Evolutionary conservation across 345 rosid species (phyloP).

Genomic region (Gossypium arboreum): DNA sequence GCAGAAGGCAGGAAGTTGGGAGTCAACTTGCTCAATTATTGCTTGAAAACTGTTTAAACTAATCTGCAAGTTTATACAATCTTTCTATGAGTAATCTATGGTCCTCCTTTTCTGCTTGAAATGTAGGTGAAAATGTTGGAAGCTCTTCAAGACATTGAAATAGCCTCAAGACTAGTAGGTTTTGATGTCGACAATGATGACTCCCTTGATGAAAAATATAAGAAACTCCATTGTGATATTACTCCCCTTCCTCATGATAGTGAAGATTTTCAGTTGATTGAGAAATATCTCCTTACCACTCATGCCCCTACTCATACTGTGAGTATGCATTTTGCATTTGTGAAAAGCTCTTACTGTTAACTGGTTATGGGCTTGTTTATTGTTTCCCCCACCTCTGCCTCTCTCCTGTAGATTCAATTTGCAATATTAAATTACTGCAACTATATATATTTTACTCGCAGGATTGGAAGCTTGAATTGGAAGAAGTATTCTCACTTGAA

Average conservation of each 20-base stretch:
- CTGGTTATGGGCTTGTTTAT: background rate
- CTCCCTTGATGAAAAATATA: conserved; percentile 79
- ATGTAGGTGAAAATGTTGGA: conserved; percentile 94
- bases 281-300: conserved; percentile 74
- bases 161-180: conserved; percentile 95
- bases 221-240: conserved; percentile 63
- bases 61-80: background rate
- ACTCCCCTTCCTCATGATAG: conserved; percentile 79
- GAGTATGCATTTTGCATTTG: conserved; percentile 21
- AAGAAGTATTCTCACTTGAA: conserved; percentile 86
- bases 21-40: background rate
- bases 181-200: conserved; percentile 76
- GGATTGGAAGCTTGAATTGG: conserved; percentile 93
- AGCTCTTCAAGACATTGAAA: conserved; percentile 93
- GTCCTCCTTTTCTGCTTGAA: conserved; percentile 18
- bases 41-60: background rate
- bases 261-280: conserved; percentile 64
- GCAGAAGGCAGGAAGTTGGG: background rate
- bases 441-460: conserved; percentile 20
- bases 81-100: background rate
- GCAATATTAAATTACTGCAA: conserved; percentile 1
- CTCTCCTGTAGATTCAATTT: background rate
- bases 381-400: background rate
- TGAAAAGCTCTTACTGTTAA: background rate
- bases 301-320: conserved; percentile 96